These are phyloP conservation scores for Allium cepa DNA, from an alignment of 106 monocot genomes.

Conservation along the genomic window DNA sequence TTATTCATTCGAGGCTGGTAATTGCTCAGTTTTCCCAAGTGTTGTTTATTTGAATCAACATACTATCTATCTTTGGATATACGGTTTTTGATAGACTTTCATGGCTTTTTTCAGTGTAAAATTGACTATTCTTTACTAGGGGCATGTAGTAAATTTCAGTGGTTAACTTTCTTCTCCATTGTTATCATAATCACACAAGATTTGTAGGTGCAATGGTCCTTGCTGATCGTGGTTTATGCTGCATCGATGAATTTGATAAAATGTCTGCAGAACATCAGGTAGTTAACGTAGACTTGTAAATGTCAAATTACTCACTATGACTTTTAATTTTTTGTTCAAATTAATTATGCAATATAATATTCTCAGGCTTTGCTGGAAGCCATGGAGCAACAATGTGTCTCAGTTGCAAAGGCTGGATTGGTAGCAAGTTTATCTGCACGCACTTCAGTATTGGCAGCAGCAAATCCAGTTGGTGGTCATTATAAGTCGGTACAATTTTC, in stretches of 20 bases:
- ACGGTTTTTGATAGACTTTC: too few species aligned
- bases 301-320: too few species aligned
- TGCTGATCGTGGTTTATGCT: conserved; percentile 94
- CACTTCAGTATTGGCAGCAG: conserved; percentile 89
- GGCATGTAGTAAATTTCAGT: too few species aligned
- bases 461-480: conserved; percentile 98
- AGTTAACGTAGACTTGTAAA: neutral
- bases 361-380: conserved; percentile 82
- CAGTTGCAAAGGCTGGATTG: conserved; percentile 96
- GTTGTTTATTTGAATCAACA: too few species aligned
- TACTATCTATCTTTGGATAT: too few species aligned
- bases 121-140: too few species aligned
- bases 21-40: too few species aligned
- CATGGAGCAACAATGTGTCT: conserved; percentile 99
- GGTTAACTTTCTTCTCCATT: too few species aligned
- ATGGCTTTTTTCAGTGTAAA: too few species aligned
- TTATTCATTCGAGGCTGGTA: conserved; percentile 99
- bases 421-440: conserved; percentile 97
- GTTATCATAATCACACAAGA: neutral
- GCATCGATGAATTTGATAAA: conserved; percentile 99
- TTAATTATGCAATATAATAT: conserved; percentile 6
- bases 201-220: conserved; percentile 94
- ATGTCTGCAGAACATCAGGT: conserved; percentile 99
- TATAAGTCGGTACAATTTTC: conserved; percentile 53
- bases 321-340: too few species aligned